phyloP scores from a whole-genome alignment of 176 grass and related monocot genomes.

The Dendrocalamus sinicus region DNA sequence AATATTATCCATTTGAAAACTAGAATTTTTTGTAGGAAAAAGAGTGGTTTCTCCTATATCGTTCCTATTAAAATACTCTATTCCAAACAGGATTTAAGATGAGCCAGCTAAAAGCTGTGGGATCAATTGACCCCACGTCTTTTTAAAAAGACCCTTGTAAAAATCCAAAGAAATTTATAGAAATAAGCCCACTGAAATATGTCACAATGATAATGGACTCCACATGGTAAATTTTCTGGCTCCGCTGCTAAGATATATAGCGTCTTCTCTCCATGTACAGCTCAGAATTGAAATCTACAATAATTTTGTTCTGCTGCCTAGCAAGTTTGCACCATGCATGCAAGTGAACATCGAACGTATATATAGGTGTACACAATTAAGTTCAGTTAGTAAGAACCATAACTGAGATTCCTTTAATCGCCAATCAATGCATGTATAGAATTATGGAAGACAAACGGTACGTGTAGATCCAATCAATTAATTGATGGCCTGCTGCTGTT shows the following conservation, averaged over 20 bases:
- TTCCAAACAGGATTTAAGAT: too few relatives aligned
- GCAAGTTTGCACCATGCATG: neutral
- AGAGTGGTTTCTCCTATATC: neutral
- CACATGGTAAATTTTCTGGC: too few relatives aligned
- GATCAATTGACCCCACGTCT: too few relatives aligned
- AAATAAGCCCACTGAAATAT: too few relatives aligned
- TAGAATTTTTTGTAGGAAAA: neutral
- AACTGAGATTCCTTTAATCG: slow-evolving; percentile 14
- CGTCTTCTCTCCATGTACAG: too few relatives aligned
- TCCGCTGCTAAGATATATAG: too few relatives aligned
- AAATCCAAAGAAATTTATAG: too few relatives aligned
- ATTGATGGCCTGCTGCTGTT: neutral
- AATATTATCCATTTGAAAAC: neutral
- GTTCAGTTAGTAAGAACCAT: slow-evolving; percentile 22
- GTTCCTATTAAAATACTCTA: neutral
- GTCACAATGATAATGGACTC: too few relatives aligned
- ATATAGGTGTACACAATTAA: neutral
- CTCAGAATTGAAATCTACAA: too few relatives aligned
- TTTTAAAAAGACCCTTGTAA: too few relatives aligned
- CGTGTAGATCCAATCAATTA: slow-evolving; percentile 28
- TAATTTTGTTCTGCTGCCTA: too few relatives aligned
- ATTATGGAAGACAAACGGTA: slow-evolving; percentile 25
- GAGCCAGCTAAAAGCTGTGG: too few relatives aligned
- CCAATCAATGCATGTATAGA: slow-evolving; percentile 37
- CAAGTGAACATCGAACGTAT: neutral